Base-by-base conservation (phyloP, 1,284 basidiomycete species). In the Flammula alnicola region DNA sequence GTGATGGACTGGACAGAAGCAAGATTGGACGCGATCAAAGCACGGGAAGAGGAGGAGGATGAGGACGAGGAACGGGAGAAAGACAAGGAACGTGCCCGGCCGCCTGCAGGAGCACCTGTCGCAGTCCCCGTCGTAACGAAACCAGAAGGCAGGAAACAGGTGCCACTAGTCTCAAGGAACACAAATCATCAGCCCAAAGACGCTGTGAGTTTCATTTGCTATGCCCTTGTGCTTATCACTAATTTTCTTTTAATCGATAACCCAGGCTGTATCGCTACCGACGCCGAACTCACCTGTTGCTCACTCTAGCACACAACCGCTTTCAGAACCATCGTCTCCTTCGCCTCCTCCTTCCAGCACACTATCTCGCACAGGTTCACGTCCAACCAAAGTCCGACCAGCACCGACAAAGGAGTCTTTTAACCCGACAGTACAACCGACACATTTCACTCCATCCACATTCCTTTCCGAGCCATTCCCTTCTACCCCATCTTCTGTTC, bases 1-100 rank as follows among this genome's bases (percentile, higher is more conserved):
- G 82, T 91, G 45, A 81, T 91, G 83, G 87, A 91, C 59, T 91
- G 88, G 83, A 80, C 85, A 52, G 84, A 86, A 59, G 84, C 83
- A 2, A 68, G 84, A 49, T 68, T 89, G 35, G 88, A 91, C 26
- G 87, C 86, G 0, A 79, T 90, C 47, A 80, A 76, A 58, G 74
- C 80, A 2, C 73, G 82, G 44, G 85, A 88, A 49, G 86, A 88
- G 47, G 88, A 90, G 62, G 88, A 89, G 53, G 86, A 88, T 29
- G 88, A 90, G 62, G 88, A 88, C 47, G 84, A 88, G 55, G 85
- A 88, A 51, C 70, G 73, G 44, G 80, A 83, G 57, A 76, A 72
- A 56, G 79, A 80, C 54, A 71, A 67, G 55, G 77, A 72, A 51
- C 63, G 65, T 26, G 62, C n/a, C n/a, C n/a, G n/a, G n/a, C n/a